Base-by-base conservation (phyloP, 1,284 basidiomycete species). In the Cystobasidium slooffiae region DNA sequence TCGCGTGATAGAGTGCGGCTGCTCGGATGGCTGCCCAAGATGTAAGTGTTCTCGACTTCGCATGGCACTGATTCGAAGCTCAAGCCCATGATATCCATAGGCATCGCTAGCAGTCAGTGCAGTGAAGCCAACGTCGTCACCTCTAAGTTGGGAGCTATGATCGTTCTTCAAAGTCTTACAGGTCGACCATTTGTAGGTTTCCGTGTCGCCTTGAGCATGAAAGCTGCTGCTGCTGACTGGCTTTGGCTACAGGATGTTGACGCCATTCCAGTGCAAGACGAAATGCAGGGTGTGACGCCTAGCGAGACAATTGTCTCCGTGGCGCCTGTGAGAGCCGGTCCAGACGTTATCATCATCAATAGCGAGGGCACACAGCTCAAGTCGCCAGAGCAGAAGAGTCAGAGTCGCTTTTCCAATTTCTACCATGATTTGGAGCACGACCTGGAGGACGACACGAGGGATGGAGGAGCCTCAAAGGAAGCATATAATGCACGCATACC, bases 61-160 rank as follows among this genome's bases (percentile, higher is more conserved):
- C 8, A 10, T 6, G 31, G 24, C 10, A 1, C 24, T 63, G 14
- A 68, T 8, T 3, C 6, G 9, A 39, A 6, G n/a, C 49, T 41
- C 16, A 53, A 47, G 20, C 20, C 3, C 22, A 16, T 39, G 8
- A 41, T 6, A 5, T 16, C n/a, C 31, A 1, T 56, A 80, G 78
- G 79, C 65, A 76, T 80, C 53, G 78, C 80, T 10, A 77, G 76
- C 5, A 66, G 75, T 37, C 55, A 76, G 12, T 80, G 78, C 66
- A 77, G 76, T 12, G 77, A 79, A n/a, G 79, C 76, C n/a, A 80
- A 80, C 61, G 77, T 77, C 14, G 88, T 92, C 1, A 85, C 84
- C 14, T 91, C 89, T 10, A 92, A 92, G 80, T 76, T 86, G 3
- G 92, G 91, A n/a, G 91, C 91, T 0, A 81, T 86, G 46, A 83